Base-by-base conservation (phyloP, 2,329 filamentous ascomycete genomes). In the Hypoxylon sp. region DNA sequence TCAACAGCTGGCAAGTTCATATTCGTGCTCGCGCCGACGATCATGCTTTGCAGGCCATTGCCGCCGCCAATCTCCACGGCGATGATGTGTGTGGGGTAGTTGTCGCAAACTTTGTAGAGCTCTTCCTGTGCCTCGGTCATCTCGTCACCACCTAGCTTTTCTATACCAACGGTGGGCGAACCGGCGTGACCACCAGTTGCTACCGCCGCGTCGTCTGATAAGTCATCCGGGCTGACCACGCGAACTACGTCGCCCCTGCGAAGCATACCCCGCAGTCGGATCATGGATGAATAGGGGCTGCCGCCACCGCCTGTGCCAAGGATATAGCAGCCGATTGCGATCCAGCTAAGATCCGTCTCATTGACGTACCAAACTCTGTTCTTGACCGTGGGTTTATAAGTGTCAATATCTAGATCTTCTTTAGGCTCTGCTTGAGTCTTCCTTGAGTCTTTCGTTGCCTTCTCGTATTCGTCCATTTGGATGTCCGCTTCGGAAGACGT, bases 31-130 rank as follows among this genome's bases (percentile, higher is more conserved):
- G 79, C 78, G 4, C 82, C 82, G 3, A 84, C 67, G 3, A 83
- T 73, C 68, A 86, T 71, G 6, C 79, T 77, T 56, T 83, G 78
- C 6, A 87, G 71, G 0, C 84, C 84, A 56, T 88, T 88, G 3
- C 78, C 78, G 5, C 86, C 85, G n/a, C 86, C 86, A 44, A 88
- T 85, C 61, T 88, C 85, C 7, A 87, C 67, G 1, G 81, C 77
- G 54, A 88, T 81, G 54, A 87, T 79, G 26, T 82, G 80, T 13
- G 83, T 79, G 15, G 80, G 76, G 1, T 66, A 40, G 17, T 37
- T 63, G 11, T 68, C 64, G 26, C 78, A 76, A 34, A 63, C 44
- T 36, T 78, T 76, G 66, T 79, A 82, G 7, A 87, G 70, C 60
- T 81, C 80, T 1, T 62, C 59, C 51, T 80, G 78, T 2, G 78